These are phyloP conservation scores for Adenanthera pavonina DNA, from an alignment of 306 rosid species.

Conservation along the genomic window DNA sequence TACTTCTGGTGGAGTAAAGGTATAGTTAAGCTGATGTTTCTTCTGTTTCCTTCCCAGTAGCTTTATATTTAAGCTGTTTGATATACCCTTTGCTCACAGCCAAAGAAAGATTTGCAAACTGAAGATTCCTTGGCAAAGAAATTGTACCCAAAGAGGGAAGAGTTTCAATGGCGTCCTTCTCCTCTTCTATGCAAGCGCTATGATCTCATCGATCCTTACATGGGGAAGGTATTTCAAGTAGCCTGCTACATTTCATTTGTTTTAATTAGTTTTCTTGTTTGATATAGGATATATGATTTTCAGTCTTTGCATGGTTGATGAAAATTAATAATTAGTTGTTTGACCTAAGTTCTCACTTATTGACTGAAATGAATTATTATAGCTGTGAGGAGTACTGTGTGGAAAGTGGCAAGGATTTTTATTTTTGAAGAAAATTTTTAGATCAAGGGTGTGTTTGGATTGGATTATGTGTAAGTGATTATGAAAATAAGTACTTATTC, in stretches of 20 bases:
- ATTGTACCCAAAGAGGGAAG: slow-evolving; percentile 80
- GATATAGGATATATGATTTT: slow-evolving; percentile 10
- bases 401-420: slow-evolving; percentile 3
- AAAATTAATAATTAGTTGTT: background rate
- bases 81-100: slow-evolving; percentile 57
- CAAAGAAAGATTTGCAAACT: slow-evolving; percentile 59
- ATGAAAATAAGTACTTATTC: background rate
- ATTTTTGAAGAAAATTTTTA: background rate
- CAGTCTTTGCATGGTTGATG: slow-evolving; percentile 18
- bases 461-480: background rate
- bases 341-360: background rate
- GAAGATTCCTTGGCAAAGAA: slow-evolving; percentile 59
- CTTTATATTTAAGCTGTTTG: slow-evolving; percentile 38
- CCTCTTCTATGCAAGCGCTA: slow-evolving; percentile 95
- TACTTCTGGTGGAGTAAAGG: slow-evolving; percentile 83
- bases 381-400: background rate
- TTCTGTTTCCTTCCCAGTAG: slow-evolving; percentile 38
- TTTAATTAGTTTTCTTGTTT: slow-evolving; percentile 19
- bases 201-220: slow-evolving; percentile 94
- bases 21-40: slow-evolving; percentile 47
- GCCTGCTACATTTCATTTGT: slow-evolving; percentile 26
- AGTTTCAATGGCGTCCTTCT: slow-evolving; percentile 93
- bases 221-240: slow-evolving; percentile 81
- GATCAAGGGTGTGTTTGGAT: background rate
- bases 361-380: slow-evolving; percentile 10